Evolutionary conservation across 2,329 filamentous ascomycete species (phyloP), one percentile per base, ranked within the genome.

Genomic region (Saccharata proteae): DNA sequence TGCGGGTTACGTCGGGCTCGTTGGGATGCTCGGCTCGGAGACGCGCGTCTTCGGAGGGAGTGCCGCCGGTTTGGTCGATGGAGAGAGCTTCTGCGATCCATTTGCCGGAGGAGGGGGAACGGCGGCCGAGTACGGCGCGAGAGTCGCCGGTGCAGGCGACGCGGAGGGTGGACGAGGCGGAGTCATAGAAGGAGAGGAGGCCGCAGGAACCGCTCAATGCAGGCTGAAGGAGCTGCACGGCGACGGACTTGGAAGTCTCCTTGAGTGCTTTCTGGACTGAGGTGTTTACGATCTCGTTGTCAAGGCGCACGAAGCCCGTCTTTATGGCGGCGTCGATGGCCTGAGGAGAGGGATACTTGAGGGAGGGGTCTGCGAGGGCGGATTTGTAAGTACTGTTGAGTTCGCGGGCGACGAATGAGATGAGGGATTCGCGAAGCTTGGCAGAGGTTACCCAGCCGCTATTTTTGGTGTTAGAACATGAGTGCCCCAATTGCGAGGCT

Each of bases 361-460:
- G 59, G 8, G 58, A 67, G 13, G 67, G 62, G 43, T 75, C 65
- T 22, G 65, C 55, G 12, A 71, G 57, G 4, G 79, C 76, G 13
- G 80, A 70, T 51, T 85, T 86, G 65, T 94, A 96, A 2, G 88
- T 94, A 8, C 73, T 68, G 56, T 94, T 94, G 25, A 98, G 70
- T 59, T 98, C 90, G 32, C 85, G 75, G 16, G 86, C 88, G 27
- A 98, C 90, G 48, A 82, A 93, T 41, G 72, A 84, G 44, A 98
- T 94, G 34, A 98, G 69, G 10, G 81, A 79, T 57, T 98, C 85
- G 36, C 90, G 80, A 37, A 98, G 65, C 51, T 93, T 96, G 13
- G 90, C 90, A 22, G 90, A 96, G 5, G 90, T 98, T 4, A 90
- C 94, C 90, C 90, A 98, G 44, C 90, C 90, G 26, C 84, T 92